Percentiles rank a stretch among this genome's conserved stretches.
Conservation (phyloP, 2,329 filamentous ascomycete genomes). For the Fusarium coffeatum region DNA sequence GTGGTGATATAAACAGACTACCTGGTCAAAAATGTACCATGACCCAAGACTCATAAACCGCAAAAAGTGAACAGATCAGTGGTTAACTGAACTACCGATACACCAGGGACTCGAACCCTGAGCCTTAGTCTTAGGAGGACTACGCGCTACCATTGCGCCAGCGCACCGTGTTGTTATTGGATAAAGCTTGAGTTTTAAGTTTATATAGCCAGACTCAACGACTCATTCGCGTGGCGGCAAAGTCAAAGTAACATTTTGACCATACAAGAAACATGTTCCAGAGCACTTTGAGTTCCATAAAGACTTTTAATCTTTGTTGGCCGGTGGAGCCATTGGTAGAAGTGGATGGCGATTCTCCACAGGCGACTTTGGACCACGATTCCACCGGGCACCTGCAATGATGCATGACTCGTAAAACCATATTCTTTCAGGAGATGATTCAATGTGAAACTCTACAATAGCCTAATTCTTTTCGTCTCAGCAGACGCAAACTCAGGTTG, state of each 20-base stretch:
- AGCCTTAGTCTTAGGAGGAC: slow-evolving; percentile 57
- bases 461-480: background rate
- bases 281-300: fast-evolving
- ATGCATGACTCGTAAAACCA: fast-evolving
- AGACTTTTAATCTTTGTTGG: background rate
- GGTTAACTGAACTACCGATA: slow-evolving; percentile 29
- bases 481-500: background rate
- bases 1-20: background rate
- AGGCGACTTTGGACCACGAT: background rate
- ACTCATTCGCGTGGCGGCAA: background rate
- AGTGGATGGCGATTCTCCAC: background rate
- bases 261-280: fast-evolving
- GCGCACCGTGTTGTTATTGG: slow-evolving; percentile 41
- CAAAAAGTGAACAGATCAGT: background rate
- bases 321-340: background rate
- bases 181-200: fast-evolving
- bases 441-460: background rate
- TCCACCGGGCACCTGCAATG: background rate
- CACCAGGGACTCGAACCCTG: slow-evolving; percentile 56
- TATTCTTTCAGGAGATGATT: no score
- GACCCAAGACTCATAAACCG: fast-evolving
- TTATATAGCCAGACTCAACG: fast-evolving
- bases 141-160: slow-evolving; percentile 56
- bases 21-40: background rate
- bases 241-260: background rate